Conservation (phyloP, 805 yeast genomes). For the Sugiyamaella valdiviana region DNA sequence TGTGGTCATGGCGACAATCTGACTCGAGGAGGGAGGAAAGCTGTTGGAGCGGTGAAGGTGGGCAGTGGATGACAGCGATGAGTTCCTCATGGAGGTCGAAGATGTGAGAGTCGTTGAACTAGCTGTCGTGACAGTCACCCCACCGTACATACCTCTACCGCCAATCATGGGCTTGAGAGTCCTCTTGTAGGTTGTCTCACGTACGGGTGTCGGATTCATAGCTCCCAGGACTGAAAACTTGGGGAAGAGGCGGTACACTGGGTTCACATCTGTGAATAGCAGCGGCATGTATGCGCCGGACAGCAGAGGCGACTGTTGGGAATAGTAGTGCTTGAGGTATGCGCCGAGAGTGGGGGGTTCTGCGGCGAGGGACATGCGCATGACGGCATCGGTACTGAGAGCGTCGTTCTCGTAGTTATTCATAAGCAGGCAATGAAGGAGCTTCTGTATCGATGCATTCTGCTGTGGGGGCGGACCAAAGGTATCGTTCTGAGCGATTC, state of each 20-base stretch:
- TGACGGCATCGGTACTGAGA: constrained; percentile 43
- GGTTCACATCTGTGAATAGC: constrained; percentile 52
- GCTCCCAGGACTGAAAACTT: constrained; percentile 35
- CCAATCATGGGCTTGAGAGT: constrained; percentile 32
- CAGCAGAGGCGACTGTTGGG: constrained; percentile 50
- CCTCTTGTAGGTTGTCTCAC: not conserved
- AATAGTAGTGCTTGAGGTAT: constrained; percentile 38
- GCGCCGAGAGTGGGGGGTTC: constrained; percentile 57
- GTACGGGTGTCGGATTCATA: not conserved
- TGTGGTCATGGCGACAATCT: constrained; percentile 32
- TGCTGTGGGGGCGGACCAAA: constrained; percentile 27
- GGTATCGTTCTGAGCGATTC: constrained; percentile 40
- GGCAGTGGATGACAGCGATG: constrained; percentile 1
- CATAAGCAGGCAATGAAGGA: constrained; percentile 43
- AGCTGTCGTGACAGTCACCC: constrained; percentile 1
- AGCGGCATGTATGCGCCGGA: constrained; percentile 62
- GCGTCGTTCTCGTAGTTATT: constrained; percentile 33
- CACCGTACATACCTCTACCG: constrained; percentile 41
- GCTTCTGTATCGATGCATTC: constrained; percentile 33
- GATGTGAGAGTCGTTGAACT: constrained; percentile 5
- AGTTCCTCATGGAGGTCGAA: constrained; percentile 3
- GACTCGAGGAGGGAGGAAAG: constrained; percentile 31
- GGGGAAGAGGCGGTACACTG: constrained; percentile 53
- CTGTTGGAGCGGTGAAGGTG: constrained; percentile 30
- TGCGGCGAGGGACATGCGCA: constrained; percentile 54